Conservation (phyloP, 2,329 filamentous ascomycete species). For the Penicillium psychrosexuale region DNA sequence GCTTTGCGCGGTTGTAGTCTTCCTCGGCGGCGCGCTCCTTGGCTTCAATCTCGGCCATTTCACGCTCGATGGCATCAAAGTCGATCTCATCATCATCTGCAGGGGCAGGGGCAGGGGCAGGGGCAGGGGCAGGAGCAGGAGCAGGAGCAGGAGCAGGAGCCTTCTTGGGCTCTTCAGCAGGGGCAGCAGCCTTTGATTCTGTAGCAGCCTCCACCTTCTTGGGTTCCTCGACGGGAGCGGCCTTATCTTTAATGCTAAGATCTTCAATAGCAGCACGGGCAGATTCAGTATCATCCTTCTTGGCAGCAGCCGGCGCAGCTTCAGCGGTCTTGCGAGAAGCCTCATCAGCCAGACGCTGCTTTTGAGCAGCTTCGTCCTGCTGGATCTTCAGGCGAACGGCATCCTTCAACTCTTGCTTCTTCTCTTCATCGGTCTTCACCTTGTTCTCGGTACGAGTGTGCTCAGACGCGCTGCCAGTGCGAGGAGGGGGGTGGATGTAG, state of each 20-base stretch:
- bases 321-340: conserved; percentile 43
- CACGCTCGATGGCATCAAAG: conserved; percentile 47
- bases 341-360: conserved; percentile 49
- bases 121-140: too few relatives aligned
- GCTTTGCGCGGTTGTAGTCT: conserved; percentile 66
- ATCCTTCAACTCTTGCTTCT: conserved; percentile 70
- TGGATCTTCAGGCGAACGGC: conserved; percentile 51
- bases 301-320: conserved; percentile 37
- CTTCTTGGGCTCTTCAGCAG: conserved; percentile 16
- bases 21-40: conserved; percentile 46
- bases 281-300: conserved; percentile 36
- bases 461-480: conserved; percentile 63
- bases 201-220: conserved; percentile 16
- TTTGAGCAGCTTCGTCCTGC: conserved; percentile 56
- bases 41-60: conserved; percentile 47
- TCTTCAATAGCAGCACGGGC: conserved; percentile 33
- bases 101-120: conserved; percentile 24
- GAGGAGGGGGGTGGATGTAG: conserved; percentile 77
- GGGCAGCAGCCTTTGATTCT: conserved; percentile 20
- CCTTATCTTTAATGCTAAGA: conserved; percentile 32
- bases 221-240: conserved; percentile 21
- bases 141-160: conserved; percentile 11
- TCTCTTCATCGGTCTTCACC: conserved; percentile 72
- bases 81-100: conserved; percentile 45
- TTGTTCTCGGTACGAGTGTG: conserved; percentile 71